phyloP scores from a whole-genome alignment of 169 alveolate genomes.

The Cryptosporidium andersoni region DNA sequence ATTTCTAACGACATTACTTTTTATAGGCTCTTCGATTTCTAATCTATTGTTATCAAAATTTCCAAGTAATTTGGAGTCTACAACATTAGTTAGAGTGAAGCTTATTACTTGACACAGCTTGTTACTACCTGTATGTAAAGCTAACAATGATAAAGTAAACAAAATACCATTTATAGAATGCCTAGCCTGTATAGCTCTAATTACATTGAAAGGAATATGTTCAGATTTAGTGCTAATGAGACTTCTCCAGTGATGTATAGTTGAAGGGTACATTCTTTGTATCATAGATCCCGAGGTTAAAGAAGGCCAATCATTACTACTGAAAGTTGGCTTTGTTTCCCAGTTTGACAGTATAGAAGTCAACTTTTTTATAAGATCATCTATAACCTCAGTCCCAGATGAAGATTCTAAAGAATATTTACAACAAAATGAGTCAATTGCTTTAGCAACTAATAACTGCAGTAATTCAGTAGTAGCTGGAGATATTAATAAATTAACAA shows the following conservation, averaged over 20 bases:
- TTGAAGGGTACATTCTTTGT: conserved; percentile 24
- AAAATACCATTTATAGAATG: conserved; percentile 35
- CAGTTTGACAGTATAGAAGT: background rate
- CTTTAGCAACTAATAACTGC: conserved; percentile 26
- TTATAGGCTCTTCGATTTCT: background rate
- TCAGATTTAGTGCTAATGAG: conserved; percentile 2
- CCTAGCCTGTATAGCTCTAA: conserved; percentile 40
- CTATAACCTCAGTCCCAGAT: background rate
- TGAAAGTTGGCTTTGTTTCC: conserved; percentile 1
- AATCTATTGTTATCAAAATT: background rate
- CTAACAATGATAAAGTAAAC: too few relatives aligned
- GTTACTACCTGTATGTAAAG: too few relatives aligned
- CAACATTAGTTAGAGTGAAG: conserved; percentile 13
- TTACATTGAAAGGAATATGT: background rate
- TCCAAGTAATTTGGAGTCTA: conserved; percentile 27
- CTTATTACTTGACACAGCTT: background rate
- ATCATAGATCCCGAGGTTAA: background rate
- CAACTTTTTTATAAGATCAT: background rate
- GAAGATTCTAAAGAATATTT: too few relatives aligned
- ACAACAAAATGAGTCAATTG: background rate
- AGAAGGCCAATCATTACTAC: conserved; percentile 27
- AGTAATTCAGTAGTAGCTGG: conserved; percentile 13
- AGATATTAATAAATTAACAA: conserved; percentile 1
- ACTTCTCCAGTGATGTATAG: conserved; percentile 14
- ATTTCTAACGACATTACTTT: background rate